Conservation (phyloP, 352 stramenopile species). For the Phytophthora pisi region DNA sequence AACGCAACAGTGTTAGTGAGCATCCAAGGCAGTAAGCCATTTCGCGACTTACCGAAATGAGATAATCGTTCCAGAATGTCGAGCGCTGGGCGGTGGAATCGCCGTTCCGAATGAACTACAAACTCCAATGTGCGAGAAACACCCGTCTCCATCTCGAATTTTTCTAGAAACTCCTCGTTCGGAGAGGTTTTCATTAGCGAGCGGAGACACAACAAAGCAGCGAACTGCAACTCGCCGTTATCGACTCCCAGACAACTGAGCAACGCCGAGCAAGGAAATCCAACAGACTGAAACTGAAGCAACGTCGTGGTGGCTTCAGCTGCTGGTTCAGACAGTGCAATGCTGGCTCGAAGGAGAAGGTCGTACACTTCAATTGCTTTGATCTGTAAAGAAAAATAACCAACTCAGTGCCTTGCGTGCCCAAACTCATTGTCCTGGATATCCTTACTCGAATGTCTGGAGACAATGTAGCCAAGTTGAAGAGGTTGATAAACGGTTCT, state of each 20-base stretch:
- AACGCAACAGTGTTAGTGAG: neutral
- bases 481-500: slow-evolving; percentile 50
- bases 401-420: neutral
- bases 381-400: slow-evolving; percentile 6
- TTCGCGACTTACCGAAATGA: slow-evolving; percentile 47
- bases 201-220: slow-evolving; percentile 45
- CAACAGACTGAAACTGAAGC: slow-evolving; percentile 40
- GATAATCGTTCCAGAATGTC: slow-evolving; percentile 61
- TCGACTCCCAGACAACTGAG: slow-evolving; percentile 43
- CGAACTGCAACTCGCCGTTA: slow-evolving; percentile 36
- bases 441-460: slow-evolving; percentile 35
- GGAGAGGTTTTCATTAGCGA: slow-evolving; percentile 37
- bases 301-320: slow-evolving; percentile 10
- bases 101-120: slow-evolving; percentile 36
- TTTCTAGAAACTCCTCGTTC: slow-evolving; percentile 33
- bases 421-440: too few relatives aligned
- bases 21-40: too few relatives aligned
- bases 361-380: slow-evolving; percentile 26
- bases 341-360: slow-evolving; percentile 21
- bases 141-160: slow-evolving; percentile 37
- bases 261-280: slow-evolving; percentile 36
- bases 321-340: slow-evolving; percentile 5
- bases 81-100: slow-evolving; percentile 48
- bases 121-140: slow-evolving; percentile 36
- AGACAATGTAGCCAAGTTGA: slow-evolving; percentile 19